Conservation (phyloP, 495 filamentous ascomycete genomes). For the Lophium mytilinum region DNA sequence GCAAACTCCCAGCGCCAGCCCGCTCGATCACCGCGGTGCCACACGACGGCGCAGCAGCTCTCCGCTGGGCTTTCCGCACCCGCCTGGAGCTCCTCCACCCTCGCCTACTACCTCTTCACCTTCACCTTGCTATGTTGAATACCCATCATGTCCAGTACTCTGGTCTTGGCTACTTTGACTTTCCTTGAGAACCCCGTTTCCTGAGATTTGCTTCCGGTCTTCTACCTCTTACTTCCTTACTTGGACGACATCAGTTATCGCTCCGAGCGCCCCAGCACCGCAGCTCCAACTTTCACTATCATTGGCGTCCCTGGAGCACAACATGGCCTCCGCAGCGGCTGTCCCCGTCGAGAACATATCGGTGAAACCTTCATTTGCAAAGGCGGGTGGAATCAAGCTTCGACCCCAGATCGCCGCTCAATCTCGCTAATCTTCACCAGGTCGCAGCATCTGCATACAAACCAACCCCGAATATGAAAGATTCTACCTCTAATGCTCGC, state of each 20-base stretch:
- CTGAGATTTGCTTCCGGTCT: constrained; percentile 21
- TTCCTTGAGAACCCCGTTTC: constrained; percentile 36
- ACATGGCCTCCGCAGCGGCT: constrained; percentile 23
- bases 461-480: constrained; percentile 6
- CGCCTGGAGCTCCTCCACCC: not conserved
- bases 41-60: constrained; percentile 10
- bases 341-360: constrained; percentile 10
- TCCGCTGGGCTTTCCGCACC: not conserved
- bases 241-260: constrained; percentile 7
- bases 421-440: constrained; percentile 26
- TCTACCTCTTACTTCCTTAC: constrained; percentile 21
- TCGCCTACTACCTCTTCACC: not conserved
- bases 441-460: constrained; percentile 44
- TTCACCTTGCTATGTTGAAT: constrained; percentile 28
- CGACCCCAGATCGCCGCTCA: not conserved
- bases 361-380: constrained; percentile 43
- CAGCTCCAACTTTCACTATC: constrained; percentile 14
- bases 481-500: constrained; percentile 1
- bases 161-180: constrained; percentile 30
- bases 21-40: too few species aligned
- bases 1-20: too few species aligned
- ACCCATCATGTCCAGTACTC: constrained; percentile 33
- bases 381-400: constrained; percentile 38
- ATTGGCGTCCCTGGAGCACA: constrained; percentile 7
- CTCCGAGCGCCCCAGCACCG: constrained; percentile 3